Base-by-base conservation (phyloP, 2,329 filamentous ascomycete species). In the Coniosporium tulheliwenetii region DNA sequence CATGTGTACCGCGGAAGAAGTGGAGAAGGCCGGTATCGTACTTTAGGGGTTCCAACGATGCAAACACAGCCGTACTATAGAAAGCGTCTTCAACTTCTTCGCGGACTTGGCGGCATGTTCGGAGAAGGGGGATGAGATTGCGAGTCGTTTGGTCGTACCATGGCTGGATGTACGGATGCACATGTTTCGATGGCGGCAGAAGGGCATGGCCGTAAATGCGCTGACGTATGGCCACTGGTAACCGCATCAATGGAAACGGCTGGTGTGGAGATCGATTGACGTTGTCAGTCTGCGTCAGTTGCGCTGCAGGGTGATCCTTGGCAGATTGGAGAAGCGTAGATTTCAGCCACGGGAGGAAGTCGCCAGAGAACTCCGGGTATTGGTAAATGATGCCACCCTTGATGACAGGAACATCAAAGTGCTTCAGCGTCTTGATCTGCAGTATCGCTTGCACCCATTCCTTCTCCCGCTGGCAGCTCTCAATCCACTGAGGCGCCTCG, bases 371-470 rank as follows among this genome's bases (percentile, higher is more conserved):
- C 32, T 33, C 32, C 10, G 32, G 32, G 13, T 33, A 33, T 12
- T 33, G 10, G 13, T 33, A 33, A 12, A 33, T 13, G 32, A 33
- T 13, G 13, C 32, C 13, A 10, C 36, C 34, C 5, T 12, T 30
- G 19, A 41, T 41, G 3, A 36, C 39, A 13, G 30, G 35, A n/a
- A 39, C 38, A 10, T 44, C 39, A 16, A 39, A 44, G 29, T 15
- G 34, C 16, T n/a, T 26, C n/a, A 41, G 31, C 5, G 5, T 19
- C 26, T 36, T 41, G 35, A 39, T 44, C 39, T 41, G 39, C 14
- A 41, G 8, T 14, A 41, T 38, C 33, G 35, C 42, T 26, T 44
- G 39, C 10, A 41, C 30, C 39, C 42, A 41, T 29, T 38, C 36
- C 7, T 35, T 29, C 10, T 44, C 42, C 30, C 35, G 33, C 8